Evolutionary conservation across 2,329 filamentous ascomycete species (phyloP).

Genomic region (Nothomitra cinnamomea): DNA sequence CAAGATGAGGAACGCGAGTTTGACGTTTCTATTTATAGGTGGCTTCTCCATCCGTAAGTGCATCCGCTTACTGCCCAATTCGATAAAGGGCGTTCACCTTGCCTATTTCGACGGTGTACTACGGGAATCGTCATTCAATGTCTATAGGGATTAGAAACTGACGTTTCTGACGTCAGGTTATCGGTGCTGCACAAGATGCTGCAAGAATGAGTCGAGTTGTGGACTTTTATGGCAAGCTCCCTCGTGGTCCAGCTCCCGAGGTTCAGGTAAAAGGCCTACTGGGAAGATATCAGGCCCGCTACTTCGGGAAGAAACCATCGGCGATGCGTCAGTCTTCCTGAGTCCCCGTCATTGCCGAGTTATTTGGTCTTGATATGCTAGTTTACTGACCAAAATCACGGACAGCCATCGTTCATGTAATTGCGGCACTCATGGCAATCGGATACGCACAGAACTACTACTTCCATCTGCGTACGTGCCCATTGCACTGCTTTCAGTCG

Average conservation of each 20-base stretch:
- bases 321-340: constrained; percentile 58
- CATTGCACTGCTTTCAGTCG: neutral
- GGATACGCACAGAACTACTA: constrained; percentile 99
- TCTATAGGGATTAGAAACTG: constrained; percentile 3
- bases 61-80: constrained; percentile 4
- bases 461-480: constrained; percentile 87
- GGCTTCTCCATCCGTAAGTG: constrained; percentile 67
- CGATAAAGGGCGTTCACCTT: no score
- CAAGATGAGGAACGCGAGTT: constrained; percentile 22
- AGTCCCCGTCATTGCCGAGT: no score
- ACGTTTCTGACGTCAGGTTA: constrained; percentile 41
- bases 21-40: constrained; percentile 33
- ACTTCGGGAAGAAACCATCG: constrained; percentile 91
- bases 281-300: constrained; percentile 66
- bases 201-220: constrained; percentile 96
- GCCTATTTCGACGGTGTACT: neutral
- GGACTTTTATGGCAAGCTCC: constrained; percentile 97
- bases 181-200: constrained; percentile 89
- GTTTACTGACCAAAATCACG: constrained; percentile 10
- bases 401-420: constrained; percentile 72
- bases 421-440: constrained; percentile 58
- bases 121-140: constrained; percentile 4
- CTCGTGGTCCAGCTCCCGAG: constrained; percentile 77
- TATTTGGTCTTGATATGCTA: neutral
- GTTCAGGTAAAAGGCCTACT: constrained; percentile 66